Conservation (phyloP, 2,329 filamentous ascomycete genomes). For the Cercospora canescens region DNA sequence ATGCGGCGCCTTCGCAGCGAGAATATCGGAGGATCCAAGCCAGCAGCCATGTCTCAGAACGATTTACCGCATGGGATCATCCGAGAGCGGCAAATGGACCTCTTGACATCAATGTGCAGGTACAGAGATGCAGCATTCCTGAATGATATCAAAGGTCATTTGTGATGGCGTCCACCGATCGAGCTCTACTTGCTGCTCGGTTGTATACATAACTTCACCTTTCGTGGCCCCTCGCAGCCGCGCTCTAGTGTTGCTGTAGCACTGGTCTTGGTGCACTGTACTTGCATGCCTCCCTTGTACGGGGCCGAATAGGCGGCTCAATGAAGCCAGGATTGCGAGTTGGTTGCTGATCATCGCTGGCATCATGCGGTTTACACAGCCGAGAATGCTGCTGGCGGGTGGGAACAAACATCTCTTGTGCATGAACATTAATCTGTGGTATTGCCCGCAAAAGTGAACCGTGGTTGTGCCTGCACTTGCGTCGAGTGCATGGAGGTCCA, state of each 20-base stretch:
- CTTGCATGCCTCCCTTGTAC: background rate
- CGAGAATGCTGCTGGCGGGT: background rate
- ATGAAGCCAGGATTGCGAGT: slow-evolving; percentile 2
- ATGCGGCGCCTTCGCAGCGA: background rate
- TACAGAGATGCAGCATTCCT: background rate
- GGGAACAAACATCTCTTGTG: background rate
- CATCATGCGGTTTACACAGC: background rate
- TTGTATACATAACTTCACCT: background rate
- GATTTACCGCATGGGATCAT: background rate
- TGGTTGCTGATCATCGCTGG: background rate
- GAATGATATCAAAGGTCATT: background rate
- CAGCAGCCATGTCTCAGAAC: slow-evolving; percentile 1
- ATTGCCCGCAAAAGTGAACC: background rate
- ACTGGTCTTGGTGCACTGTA: background rate
- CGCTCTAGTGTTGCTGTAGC: background rate
- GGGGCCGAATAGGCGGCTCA: background rate
- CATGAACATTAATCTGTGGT: background rate
- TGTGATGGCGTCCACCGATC: background rate
- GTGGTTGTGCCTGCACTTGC: background rate
- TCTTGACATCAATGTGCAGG: background rate
- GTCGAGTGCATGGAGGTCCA: background rate
- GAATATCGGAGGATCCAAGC: background rate
- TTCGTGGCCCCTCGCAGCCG: background rate
- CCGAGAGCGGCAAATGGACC: background rate
- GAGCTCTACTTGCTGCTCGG: background rate